Percentiles rank a stretch among this genome's conserved stretches.
Conservation (phyloP, 331 rosid species). For the Telfairia occidentalis region DNA sequence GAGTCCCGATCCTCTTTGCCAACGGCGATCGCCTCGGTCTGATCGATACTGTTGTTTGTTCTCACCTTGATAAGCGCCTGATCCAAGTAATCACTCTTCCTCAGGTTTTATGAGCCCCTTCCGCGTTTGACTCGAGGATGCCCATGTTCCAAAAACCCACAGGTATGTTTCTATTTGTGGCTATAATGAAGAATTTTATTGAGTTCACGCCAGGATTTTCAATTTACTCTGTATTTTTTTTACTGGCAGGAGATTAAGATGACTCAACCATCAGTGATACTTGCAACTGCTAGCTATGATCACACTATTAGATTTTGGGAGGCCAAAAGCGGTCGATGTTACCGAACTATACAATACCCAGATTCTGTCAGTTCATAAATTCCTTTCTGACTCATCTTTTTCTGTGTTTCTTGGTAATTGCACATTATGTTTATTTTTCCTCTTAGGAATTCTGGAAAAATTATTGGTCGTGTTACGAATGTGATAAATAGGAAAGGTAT, state of each 20-base stretch:
- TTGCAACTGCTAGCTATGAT: constrained; percentile 96
- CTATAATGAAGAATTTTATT: neutral
- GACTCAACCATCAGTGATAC: constrained; percentile 87
- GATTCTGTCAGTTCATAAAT: constrained; percentile 56
- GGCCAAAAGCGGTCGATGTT: constrained; percentile 94
- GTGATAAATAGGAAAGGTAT: neutral
- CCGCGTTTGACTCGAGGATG: neutral
- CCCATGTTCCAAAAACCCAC: neutral
- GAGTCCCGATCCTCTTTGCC: neutral
- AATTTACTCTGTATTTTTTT: neutral
- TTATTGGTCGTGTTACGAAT: neutral
- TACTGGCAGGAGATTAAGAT: constrained; percentile 26
- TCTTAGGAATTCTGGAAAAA: neutral
- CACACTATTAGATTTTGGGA: constrained; percentile 98
- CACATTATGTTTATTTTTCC: neutral
- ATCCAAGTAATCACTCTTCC: neutral
- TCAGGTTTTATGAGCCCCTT: neutral
- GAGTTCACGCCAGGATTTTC: neutral
- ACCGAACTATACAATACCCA: constrained; percentile 86
- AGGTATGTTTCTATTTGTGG: neutral
- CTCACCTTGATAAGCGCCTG: neutral
- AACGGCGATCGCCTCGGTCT: neutral
- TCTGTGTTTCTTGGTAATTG: neutral
- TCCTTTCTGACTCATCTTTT: neutral
- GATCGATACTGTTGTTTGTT: neutral